Base-by-base conservation (phyloP, 768 basidiomycete species). In the Boletus speciosus region DNA sequence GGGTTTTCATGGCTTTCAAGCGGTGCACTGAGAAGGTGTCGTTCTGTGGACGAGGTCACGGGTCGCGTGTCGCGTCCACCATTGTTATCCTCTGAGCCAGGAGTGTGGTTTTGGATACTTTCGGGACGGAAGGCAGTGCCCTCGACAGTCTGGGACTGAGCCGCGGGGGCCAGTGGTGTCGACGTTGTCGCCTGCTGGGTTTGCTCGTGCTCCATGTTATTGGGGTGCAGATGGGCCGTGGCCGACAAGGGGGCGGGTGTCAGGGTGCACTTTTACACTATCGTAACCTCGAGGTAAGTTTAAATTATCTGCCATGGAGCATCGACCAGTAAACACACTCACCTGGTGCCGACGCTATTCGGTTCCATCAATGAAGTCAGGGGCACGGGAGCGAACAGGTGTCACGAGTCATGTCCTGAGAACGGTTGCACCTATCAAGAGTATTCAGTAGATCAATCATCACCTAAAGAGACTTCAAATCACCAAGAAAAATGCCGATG, bases 181-280 rank as follows among this genome's bases (percentile, higher is more conserved):
- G 25, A 4, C 8, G 25, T 8, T 12, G 23, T 43, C 15, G 16
- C 14, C 25, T 31, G 57, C 5, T 43, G 31, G 8, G 41, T 25
- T 41, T 19, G 59, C 2, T 41, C 52, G 12, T 14, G 43, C 43
- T 68, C 59, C 66, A 68, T 68, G 34, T 6, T 47, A 14, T 45
- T 23, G 34, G 38, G 35, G 50, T n/a, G 36, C 47, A 14, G 39
- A 40, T 14, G 23, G 25, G 25, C 29, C 9, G 38, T 36, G 37
- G 12, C 25, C 36, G 3, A 35, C 29, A 16, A 34, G 21, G 41
- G 21, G 51, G 12, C 11, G 23, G n/a, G 42, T 27, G 25, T 23
- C 44, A 35, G 42, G 29, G 37, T 39, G 19, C 38, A 31, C 21
- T 6, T 29, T 6, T 29, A 35, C 36, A 38, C n/a, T 52, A 52